phyloP scores from a whole-genome alignment of 2,329 filamentous ascomycete species.

The Talaromyces sp. region DNA sequence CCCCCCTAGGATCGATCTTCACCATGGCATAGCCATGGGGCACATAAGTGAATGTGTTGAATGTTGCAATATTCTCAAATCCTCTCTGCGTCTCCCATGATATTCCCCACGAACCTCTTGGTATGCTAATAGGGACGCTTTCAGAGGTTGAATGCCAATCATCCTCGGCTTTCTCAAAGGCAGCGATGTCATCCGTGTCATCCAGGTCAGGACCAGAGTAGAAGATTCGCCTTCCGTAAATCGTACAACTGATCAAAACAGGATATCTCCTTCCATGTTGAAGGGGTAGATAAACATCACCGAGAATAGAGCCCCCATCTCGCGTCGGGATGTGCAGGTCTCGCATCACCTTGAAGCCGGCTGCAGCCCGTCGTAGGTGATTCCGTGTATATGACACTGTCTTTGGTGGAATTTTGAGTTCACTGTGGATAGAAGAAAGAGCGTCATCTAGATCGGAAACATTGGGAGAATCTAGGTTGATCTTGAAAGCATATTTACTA shows the following conservation, averaged over 20 bases:
- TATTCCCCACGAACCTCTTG: neutral
- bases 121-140: neutral
- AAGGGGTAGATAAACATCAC: neutral
- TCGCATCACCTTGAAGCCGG: neutral
- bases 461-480: neutral
- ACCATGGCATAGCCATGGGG: constrained; percentile 2
- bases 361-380: neutral
- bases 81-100: neutral
- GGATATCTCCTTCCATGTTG: neutral
- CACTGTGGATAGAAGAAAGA: neutral
- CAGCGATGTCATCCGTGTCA: neutral
- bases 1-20: neutral
- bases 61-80: neutral
- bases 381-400: neutral
- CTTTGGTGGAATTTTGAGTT: neutral
- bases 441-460: neutral
- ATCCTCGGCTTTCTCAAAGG: neutral
- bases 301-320: neutral
- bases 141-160: neutral
- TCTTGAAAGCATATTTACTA: neutral
- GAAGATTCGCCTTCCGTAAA: neutral
- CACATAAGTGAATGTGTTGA: neutral
- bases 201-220: neutral
- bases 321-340: neutral
- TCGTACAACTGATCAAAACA: neutral